phyloP scores from a whole-genome alignment of 805 yeast species.

The Suhomyces kilbournensis region DNA sequence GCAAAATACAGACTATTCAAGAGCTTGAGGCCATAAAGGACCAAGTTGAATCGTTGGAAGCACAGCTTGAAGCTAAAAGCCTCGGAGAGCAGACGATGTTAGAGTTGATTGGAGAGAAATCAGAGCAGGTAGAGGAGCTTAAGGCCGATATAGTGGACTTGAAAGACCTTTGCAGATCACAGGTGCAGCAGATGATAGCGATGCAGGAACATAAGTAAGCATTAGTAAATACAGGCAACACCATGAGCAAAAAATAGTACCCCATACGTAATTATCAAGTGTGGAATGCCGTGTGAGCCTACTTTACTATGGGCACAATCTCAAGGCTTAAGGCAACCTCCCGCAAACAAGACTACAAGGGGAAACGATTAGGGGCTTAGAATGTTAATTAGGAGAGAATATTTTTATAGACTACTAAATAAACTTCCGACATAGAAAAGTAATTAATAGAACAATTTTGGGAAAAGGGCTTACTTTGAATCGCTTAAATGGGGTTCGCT shows the following conservation, averaged over 20 bases:
- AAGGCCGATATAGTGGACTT: constrained; percentile 85
- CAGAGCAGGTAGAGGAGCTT: constrained; percentile 81
- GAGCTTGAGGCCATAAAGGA: constrained; percentile 30
- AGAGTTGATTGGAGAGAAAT: constrained; percentile 78
- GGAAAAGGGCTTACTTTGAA: neutral
- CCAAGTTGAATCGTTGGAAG: constrained; percentile 22
- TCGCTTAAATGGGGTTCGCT: neutral
- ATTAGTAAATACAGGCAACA: neutral
- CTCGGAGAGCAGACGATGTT: constrained; percentile 54
- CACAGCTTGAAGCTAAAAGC: constrained; percentile 34
- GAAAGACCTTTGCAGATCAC: constrained; percentile 78
- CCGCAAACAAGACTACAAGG: neutral
- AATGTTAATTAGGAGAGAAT: neutral
- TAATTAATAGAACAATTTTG: neutral
- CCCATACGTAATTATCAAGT: neutral
- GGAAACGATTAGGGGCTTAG: neutral
- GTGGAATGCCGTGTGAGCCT: neutral
- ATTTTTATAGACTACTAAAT: neutral
- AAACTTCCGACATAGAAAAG: neutral
- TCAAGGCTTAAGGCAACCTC: neutral
- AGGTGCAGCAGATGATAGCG: constrained; percentile 78
- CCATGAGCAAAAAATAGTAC: neutral
- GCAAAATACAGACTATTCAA: constrained; percentile 23
- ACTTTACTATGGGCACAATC: neutral
- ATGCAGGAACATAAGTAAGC: constrained; percentile 4